These are phyloP conservation scores for Apophysomyces trapeziformis DNA, from an alignment of 371 early-diverging fungal genomes.

Conservation along the genomic window DNA sequence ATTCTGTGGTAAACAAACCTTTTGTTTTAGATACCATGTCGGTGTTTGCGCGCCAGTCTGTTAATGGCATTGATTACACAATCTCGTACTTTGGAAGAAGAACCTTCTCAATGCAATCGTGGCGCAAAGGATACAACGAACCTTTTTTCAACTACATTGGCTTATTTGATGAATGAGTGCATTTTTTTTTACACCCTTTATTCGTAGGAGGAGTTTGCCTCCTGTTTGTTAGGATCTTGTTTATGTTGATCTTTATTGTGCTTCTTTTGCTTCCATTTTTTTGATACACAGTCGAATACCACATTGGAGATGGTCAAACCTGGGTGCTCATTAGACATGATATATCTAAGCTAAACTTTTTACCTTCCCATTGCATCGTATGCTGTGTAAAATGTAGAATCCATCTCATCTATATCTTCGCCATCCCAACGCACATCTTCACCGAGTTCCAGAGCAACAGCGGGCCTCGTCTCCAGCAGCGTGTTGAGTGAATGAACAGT, in stretches of 20 bases:
- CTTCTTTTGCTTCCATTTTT: slow-evolving; percentile 17
- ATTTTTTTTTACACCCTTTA: too few species aligned
- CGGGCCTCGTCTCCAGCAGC: slow-evolving; percentile 69
- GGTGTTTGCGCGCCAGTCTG: too few species aligned
- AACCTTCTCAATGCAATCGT: too few species aligned
- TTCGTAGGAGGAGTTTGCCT: neutral
- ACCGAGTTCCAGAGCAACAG: slow-evolving; percentile 49
- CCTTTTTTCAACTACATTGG: too few species aligned
- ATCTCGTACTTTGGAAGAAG: too few species aligned
- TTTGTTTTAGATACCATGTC: too few species aligned
- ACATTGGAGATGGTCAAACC: slow-evolving; percentile 56
- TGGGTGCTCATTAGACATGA: slow-evolving; percentile 13
- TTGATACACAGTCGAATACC: slow-evolving; percentile 79
- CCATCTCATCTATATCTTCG: slow-evolving; percentile 34
- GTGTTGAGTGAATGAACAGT: slow-evolving; percentile 80
- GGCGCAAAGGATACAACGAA: too few species aligned
- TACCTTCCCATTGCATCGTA: slow-evolving; percentile 79
- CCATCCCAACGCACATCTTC: slow-evolving; percentile 38
- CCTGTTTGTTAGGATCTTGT: neutral
- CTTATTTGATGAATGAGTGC: too few species aligned
- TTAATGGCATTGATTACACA: too few species aligned
- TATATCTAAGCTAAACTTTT: neutral
- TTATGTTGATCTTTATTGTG: neutral
- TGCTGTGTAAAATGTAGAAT: slow-evolving; percentile 72
- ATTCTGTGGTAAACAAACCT: too few species aligned